Percentiles rank a stretch among this genome's conserved stretches.
Evolutionary conservation across 2,329 filamentous ascomycete species (phyloP).

Genomic region (Raffaelea ambrosiae): DNA sequence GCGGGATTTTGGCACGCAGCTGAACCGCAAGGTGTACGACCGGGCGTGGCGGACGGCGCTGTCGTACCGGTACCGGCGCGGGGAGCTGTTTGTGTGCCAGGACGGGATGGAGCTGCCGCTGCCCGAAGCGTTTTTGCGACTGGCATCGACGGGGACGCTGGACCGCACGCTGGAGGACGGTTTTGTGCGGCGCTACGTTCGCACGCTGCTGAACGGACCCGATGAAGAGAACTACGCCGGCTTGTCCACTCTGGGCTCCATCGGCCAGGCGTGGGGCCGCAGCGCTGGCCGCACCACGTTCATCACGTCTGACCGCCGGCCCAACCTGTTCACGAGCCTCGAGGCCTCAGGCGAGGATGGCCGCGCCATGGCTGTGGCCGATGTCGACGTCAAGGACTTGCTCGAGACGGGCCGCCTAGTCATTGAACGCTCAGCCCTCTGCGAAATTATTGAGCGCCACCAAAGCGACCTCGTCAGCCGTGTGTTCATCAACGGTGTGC

Average conservation of each 20-base stretch:
- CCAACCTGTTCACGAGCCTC: conserved; percentile 59
- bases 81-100: conserved; percentile 79
- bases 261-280: conserved; percentile 57
- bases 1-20: conserved; percentile 75
- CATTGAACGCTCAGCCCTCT: conserved; percentile 74
- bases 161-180: conserved; percentile 35
- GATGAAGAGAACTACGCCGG: not conserved
- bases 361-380: conserved; percentile 58
- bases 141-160: conserved; percentile 24
- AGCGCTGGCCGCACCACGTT: conserved; percentile 64
- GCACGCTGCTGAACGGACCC: conserved; percentile 52
- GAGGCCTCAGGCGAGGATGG: conserved; percentile 57
- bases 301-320: conserved; percentile 54
- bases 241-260: conserved; percentile 7
- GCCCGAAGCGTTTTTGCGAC: conserved; percentile 37
- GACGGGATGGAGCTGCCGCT: conserved; percentile 62
- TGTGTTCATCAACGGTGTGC: conserved; percentile 34
- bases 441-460: conserved; percentile 64
- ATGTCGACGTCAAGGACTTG: conserved; percentile 94
- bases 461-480: conserved; percentile 54
- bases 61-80: conserved; percentile 80
- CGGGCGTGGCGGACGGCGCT: conserved; percentile 90
- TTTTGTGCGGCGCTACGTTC: conserved; percentile 49
- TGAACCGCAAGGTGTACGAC: conserved; percentile 89
- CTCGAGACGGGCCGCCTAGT: conserved; percentile 78